Percentiles rank a stretch among this genome's conserved stretches.
phyloP scores from a whole-genome alignment of 129 eudicot species.

The Lactuca sativa region DNA sequence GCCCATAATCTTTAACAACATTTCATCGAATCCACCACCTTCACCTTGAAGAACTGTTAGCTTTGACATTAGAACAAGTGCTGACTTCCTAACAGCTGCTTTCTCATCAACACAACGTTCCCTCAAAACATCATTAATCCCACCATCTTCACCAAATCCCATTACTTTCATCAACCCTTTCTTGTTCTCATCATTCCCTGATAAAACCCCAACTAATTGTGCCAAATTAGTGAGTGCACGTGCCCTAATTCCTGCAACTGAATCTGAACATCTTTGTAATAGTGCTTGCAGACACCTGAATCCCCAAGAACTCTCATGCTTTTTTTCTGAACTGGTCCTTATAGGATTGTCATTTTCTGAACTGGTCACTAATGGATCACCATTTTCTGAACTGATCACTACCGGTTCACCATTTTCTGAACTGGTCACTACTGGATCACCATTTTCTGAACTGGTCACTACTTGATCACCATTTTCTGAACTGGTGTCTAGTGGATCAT shows the following conservation, averaged over 20 bases:
- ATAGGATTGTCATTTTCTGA: slow-evolving; percentile 26
- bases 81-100: slow-evolving; percentile 93
- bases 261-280: slow-evolving; percentile 74
- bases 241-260: slow-evolving; percentile 72
- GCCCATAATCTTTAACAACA: slow-evolving; percentile 77
- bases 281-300: slow-evolving; percentile 69
- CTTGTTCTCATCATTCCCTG: slow-evolving; percentile 41
- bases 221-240: slow-evolving; percentile 84
- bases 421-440: slow-evolving; percentile 27
- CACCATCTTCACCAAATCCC: slow-evolving; percentile 51
- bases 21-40: slow-evolving; percentile 64
- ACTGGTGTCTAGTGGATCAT: background rate
- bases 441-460: slow-evolving; percentile 35
- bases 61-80: slow-evolving; percentile 76
- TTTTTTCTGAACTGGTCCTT: slow-evolving; percentile 35
- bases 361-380: slow-evolving; percentile 31
- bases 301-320: slow-evolving; percentile 62
- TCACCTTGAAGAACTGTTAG: slow-evolving; percentile 55
- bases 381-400: slow-evolving; percentile 33
- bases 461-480: slow-evolving; percentile 10
- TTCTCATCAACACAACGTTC: slow-evolving; percentile 85
- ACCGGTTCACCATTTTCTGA: slow-evolving; percentile 32
- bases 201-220: slow-evolving; percentile 54
- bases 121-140: slow-evolving; percentile 52
- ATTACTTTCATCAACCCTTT: slow-evolving; percentile 52